phyloP scores from a whole-genome alignment of 2,329 filamentous ascomycete genomes.

The Botrytis deweyae region DNA sequence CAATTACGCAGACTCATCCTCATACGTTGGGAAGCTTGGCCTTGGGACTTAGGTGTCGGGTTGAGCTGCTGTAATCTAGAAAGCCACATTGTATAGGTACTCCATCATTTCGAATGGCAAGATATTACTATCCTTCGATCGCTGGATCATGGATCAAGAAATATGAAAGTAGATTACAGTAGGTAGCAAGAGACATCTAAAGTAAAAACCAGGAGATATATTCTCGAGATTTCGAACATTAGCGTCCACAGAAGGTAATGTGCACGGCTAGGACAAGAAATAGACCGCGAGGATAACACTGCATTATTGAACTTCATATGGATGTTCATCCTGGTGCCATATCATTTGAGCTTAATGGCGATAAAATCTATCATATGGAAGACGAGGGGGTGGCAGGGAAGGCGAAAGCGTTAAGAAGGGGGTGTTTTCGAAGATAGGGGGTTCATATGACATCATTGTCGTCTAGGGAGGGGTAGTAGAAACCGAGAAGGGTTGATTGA shows the following conservation, averaged over 20 bases:
- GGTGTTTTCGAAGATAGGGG: background rate
- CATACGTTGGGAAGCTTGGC: background rate
- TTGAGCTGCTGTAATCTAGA: background rate
- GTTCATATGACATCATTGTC: background rate
- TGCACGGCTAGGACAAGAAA: background rate
- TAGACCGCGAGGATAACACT: background rate
- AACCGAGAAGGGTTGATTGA: accelerated
- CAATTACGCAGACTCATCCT: background rate
- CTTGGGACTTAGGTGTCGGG: background rate
- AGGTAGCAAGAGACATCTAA: background rate
- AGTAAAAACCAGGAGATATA: background rate
- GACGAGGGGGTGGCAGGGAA: background rate
- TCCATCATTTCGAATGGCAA: background rate
- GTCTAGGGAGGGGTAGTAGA: background rate
- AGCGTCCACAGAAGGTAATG: background rate
- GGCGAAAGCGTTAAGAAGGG: background rate
- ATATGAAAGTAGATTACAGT: background rate
- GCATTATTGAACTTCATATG: background rate
- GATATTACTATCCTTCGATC: background rate
- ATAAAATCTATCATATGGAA: background rate
- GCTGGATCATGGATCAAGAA: accelerated
- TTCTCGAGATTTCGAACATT: background rate
- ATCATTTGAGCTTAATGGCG: background rate
- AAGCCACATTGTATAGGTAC: background rate
- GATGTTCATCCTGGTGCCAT: background rate